A percentile compares a stretch with the other conserved stretches of the same genome.
phyloP scores from a whole-genome alignment of 2,329 filamentous ascomycete species.

The Mycocentrospora acerina region DNA sequence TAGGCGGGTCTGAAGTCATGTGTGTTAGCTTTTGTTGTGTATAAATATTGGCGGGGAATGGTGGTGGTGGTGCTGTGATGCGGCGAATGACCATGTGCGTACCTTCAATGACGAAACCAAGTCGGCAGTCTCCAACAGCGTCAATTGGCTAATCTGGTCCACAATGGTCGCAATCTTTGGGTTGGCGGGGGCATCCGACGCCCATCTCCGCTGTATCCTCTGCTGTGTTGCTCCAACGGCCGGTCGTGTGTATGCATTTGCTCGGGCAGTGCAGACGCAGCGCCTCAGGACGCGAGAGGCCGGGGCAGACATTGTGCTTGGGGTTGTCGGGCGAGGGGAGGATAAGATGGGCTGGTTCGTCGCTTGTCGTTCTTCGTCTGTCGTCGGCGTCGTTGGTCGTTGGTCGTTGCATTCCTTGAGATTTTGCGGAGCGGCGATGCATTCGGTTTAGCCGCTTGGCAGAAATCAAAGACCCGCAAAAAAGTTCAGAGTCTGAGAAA shows the following conservation, averaged over 20 bases:
- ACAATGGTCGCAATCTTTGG: constrained; percentile 95
- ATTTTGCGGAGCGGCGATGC: constrained; percentile 32
- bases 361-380: too few species aligned
- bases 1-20: constrained; percentile 68
- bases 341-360: too few species aligned
- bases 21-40: too few species aligned
- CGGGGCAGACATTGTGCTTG: constrained; percentile 46
- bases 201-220: constrained; percentile 70
- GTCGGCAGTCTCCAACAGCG: constrained; percentile 94
- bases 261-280: constrained; percentile 43
- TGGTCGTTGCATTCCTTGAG: constrained; percentile 12
- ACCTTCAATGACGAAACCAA: constrained; percentile 96
- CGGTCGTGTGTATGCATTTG: constrained; percentile 29
- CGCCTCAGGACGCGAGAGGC: constrained; percentile 47
- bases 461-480: constrained; percentile 22
- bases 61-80: too few species aligned
- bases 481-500: constrained; percentile 26
- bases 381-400: background rate
- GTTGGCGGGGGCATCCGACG: constrained; percentile 74
- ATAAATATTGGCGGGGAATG: background rate
- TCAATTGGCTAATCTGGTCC: constrained; percentile 98
- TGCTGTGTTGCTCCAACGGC: constrained; percentile 39
- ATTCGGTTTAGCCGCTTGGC: constrained; percentile 30
- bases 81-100: too few species aligned
- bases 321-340: constrained; percentile 18